phyloP scores from a whole-genome alignment of 139 green algal species.

The Eudorina sp. region DNA sequence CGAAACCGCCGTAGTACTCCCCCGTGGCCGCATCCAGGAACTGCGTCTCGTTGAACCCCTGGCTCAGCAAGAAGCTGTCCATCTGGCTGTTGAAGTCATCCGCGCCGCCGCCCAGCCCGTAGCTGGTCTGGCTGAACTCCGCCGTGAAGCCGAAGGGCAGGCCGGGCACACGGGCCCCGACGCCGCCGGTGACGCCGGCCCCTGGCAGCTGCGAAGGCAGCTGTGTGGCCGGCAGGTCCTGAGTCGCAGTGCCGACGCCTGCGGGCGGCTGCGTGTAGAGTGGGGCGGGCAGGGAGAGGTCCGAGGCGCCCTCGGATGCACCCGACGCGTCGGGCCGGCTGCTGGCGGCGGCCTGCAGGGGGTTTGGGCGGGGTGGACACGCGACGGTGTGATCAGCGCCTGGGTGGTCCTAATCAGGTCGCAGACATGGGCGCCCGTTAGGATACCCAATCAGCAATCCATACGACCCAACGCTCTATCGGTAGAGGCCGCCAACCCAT shows the following conservation, averaged over 20 bases:
- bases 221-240: constrained; percentile 31
- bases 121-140: constrained; percentile 50
- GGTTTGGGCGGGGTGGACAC: too few relatives aligned
- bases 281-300: not conserved
- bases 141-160: constrained; percentile 44
- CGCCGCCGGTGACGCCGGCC: not conserved
- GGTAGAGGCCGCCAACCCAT: too few relatives aligned
- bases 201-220: not conserved
- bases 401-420: too few relatives aligned
- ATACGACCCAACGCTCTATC: too few relatives aligned
- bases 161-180: not conserved
- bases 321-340: not conserved
- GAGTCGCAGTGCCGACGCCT: not conserved
- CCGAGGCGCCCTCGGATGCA: constrained; percentile 6
- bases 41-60: constrained; percentile 45
- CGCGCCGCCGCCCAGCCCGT: not conserved
- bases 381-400: too few relatives aligned
- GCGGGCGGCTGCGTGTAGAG: constrained; percentile 37
- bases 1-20: constrained; percentile 29
- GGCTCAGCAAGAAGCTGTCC: constrained; percentile 44
- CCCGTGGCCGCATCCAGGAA: constrained; percentile 50
- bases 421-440: too few relatives aligned
- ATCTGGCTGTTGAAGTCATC: constrained; percentile 42
- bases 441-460: too few relatives aligned
- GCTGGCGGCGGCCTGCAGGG: not conserved